Evolutionary conservation across 139 green algal genomes (phyloP), one percentile per base, ranked within the genome.

Genomic region (Pedinophyceae sp.): DNA sequence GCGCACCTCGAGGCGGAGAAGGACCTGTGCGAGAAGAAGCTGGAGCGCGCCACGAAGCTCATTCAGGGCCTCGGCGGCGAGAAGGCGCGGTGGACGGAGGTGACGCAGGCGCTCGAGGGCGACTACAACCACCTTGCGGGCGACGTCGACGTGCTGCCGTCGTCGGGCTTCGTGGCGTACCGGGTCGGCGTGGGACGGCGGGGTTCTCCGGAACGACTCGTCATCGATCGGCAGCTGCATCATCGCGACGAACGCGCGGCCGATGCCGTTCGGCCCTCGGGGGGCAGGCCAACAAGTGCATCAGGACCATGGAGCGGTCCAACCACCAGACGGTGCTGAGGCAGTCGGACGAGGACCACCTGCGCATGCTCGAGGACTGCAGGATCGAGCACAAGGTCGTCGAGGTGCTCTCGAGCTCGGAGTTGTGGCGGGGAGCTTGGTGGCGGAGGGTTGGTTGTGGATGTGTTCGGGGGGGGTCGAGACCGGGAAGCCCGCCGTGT

Each of bases 361-460:
- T 93, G 49, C 65, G 81, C 30, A 83, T 70, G 46, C 63, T 93
- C 52, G 80, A 89, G 64, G 88, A 87, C 43, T 72, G 71, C 38
- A 83, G 88, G 64, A 85, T 86, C 20, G 81, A 89, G 74, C 74
- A 89, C 52, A 65, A 86, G 72, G 88, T 88, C 67, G 66, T 89
- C 60, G 54, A 68, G 2, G 73, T 89, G 63, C 68, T 88, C 30
- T 72, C 51, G 51, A 71, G 57, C 30, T 76, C 59, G 45, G 67
- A 86, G 56, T n/a, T n/a, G n/a, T n/a, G n/a, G n/a, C n/a, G n/a
- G n/a, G n/a, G n/a, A n/a, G n/a, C n/a, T n/a, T n/a, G n/a, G n/a
- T n/a, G n/a, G n/a, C n/a, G n/a, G n/a, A n/a, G n/a, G n/a, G n/a
- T n/a, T n/a, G n/a, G n/a, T n/a, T n/a, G n/a, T n/a, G n/a, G n/a